Base-by-base conservation (phyloP, 805 yeast genomes). In the Metschnikowia lunata region DNA sequence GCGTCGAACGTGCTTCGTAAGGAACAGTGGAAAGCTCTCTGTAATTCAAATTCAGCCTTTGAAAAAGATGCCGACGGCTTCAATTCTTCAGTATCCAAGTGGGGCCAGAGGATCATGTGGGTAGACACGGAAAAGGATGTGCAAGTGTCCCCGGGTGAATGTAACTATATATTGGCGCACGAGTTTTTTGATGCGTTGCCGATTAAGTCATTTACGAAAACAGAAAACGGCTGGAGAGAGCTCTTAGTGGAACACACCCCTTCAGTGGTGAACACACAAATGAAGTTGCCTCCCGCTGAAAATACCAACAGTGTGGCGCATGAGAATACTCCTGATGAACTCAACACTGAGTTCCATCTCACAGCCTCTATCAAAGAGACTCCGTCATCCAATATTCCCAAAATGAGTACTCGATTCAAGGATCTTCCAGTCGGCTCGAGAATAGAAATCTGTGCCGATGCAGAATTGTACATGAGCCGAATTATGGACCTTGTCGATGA, bases 141-240 rank as follows among this genome's bases (percentile, higher is more conserved):
- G 4, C 38, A 26, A 8, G 37, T 55, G 8, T 44, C 33, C 1
- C 60, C 54, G 2, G 45, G 45, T 7, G 57, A 54, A 27, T 71
- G 86, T 35, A 83, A 85, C 47, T 87, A 78, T 58, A 70, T 85
- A 6, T 60, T 88, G 42, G 93, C 95, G 0, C 96, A 88, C 59
- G 96, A 88, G 61, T 88, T 88, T 56, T 88, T 83, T 58, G 96
- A 88, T 63, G 95, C 96, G 0, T 66, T 88, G 44, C 95, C 96
- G 0, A 80, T 88, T 23, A 80, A 83, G 50, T 76, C 82, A 50
- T 87, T 84, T 57, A 72, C 75, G 42, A 75, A 74, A 49, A 80
- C 83, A 0, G 68, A 71, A 13, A 63, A 79, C 12, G 91, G 91
- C 0, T 88, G 96, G 96, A 69, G 90, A 51, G 96, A 88, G 58